These are phyloP conservation scores for Trypanosoma brucei DNA, from an alignment of 208 protist species.

Conservation along the genomic window DNA sequence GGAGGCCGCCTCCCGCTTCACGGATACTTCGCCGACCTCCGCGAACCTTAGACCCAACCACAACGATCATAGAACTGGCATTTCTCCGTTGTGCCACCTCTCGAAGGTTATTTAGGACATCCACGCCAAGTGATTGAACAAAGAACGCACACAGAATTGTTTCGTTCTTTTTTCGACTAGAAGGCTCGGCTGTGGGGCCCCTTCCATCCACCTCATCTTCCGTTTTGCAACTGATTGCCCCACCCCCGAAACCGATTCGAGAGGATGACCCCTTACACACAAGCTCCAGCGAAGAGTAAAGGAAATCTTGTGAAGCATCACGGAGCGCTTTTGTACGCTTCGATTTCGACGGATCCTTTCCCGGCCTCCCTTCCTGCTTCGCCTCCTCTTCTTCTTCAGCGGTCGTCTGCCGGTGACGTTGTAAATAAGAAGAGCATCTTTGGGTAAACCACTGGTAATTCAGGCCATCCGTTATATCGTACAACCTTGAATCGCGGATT, in stretches of 20 bases:
- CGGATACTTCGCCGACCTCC: conserved; percentile 46
- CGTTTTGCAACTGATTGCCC: background rate
- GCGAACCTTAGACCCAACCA: conserved; percentile 43
- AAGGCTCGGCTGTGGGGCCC: conserved; percentile 3
- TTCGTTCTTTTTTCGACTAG: conserved; percentile 21
- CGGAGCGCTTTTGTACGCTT: too few species aligned
- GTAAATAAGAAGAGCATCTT: conserved; percentile 35
- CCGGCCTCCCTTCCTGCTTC: conserved; percentile 18
- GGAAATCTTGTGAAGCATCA: too few species aligned
- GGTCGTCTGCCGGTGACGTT: conserved; percentile 7
- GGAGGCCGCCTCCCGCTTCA: conserved; percentile 57
- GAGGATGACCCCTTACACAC: too few species aligned
- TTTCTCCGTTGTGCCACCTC: conserved; percentile 58
- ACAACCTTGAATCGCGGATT: conserved; percentile 26
- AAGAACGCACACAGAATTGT: conserved; percentile 62
- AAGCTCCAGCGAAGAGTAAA: too few species aligned
- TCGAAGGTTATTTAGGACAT: conserved; percentile 52
- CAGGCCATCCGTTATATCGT: conserved; percentile 40
- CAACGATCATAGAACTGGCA: conserved; percentile 56
- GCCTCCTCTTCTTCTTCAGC: conserved; percentile 3
- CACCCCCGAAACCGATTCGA: too few species aligned
- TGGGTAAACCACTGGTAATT: conserved; percentile 69
- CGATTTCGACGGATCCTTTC: too few species aligned
- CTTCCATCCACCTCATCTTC: background rate
- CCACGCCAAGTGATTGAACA: conserved; percentile 40